phyloP scores from a whole-genome alignment of 768 basidiomycete genomes.

The Lactarius indigo region DNA sequence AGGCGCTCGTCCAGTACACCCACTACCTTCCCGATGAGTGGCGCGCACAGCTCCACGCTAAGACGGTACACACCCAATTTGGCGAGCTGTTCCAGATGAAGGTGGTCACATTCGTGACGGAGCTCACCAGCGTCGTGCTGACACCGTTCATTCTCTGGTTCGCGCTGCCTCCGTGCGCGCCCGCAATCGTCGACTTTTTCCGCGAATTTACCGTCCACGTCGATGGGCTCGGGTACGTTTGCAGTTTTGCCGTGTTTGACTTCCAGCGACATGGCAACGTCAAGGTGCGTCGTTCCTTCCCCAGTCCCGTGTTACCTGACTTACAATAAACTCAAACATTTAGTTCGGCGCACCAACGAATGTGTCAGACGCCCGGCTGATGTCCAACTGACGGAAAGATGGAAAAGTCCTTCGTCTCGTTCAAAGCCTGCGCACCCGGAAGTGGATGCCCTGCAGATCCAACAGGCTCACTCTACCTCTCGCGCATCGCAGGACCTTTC shows the following conservation, averaged over 20 bases:
- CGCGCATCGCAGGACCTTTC: constrained; percentile 58
- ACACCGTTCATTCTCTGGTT: constrained; percentile 95
- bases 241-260: constrained; percentile 98
- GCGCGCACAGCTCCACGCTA: constrained; percentile 85
- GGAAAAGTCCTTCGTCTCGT: constrained; percentile 97
- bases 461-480: constrained; percentile 85
- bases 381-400: constrained; percentile 95
- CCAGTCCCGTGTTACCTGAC: neutral
- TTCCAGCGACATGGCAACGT: constrained; percentile 93
- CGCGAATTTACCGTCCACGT: constrained; percentile 97
- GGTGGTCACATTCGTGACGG: constrained; percentile 79
- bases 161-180: constrained; percentile 85
- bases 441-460: constrained; percentile 94
- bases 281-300: constrained; percentile 48
- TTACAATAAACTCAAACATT: neutral
- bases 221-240: constrained; percentile 94
- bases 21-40: constrained; percentile 96
- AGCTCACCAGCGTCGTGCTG: constrained; percentile 84
- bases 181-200: constrained; percentile 95
- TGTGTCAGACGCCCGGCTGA: constrained; percentile 66
- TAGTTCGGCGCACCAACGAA: constrained; percentile 83
- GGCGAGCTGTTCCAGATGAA: constrained; percentile 94
- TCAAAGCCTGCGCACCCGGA: constrained; percentile 96
- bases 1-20: constrained; percentile 87
- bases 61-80: constrained; percentile 89